Evolutionary conservation across 306 rosid genomes (phyloP), one percentile per base, ranked within the genome.

Genomic region (Erythrophleum fordii): DNA sequence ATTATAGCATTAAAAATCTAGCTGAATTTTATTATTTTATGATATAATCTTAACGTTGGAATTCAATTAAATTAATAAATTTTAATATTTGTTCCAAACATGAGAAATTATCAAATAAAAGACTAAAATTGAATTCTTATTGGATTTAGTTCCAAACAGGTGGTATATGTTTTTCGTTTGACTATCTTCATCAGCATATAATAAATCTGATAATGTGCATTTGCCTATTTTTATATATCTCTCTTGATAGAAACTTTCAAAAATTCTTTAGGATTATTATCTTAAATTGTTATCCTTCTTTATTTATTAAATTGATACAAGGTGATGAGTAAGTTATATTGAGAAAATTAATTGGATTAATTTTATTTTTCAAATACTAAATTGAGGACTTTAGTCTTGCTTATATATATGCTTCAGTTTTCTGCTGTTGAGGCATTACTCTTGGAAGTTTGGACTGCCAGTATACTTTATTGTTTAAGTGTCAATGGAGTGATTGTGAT

Each of bases 231-330:
- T 59, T n/a, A 23, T 51, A 29, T 61, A 55, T 75, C 11, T 75
- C 31, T 60, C 52, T 34, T 39, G 13, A 35, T 69, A 60, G 46
- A 60, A 68, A 67, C 73, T 69, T 39, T 3, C 68, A 22, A 9
- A 56, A 46, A 26, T 69, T 41, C 39, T 45, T 68, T n/a, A 67
- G 77, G 49, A 17, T 41, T 0, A 26, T 49, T 23, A 48, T 41
- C 69, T 73, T 68, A 22, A 58, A 62, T 52, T 69, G 78, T 69
- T 52, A 10, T 78, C 78, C 65, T 45, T 11, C 67, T 72, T 77
- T 79, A 66, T 51, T 80, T n/a, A 25, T 60, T 59, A 39, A 79
- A 51, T 52, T 51, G 46, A 66, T 28, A 22, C 23, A 61, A 22
- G 35, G 22, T 62, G 9, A n/a, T 61, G 61, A 26, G 10, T 55